Conservation (phyloP, 2,329 filamentous ascomycete species). For the Ceratocystis alfenasii region DNA sequence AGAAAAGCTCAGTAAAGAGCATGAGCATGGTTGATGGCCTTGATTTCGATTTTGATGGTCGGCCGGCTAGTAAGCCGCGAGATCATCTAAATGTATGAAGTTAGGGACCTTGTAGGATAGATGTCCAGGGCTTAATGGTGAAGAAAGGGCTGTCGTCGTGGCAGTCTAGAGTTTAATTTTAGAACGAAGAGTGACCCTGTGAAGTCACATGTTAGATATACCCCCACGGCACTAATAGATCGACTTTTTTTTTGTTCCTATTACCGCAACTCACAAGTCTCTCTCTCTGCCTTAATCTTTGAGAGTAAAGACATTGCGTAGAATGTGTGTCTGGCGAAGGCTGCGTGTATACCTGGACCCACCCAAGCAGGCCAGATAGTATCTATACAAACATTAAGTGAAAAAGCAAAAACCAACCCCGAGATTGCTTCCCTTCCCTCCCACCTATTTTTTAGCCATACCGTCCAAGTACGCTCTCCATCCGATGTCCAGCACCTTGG, state of each 20-base stretch:
- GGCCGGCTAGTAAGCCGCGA: constrained; percentile 14
- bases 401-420: not conserved
- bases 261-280: not conserved
- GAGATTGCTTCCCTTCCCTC: too few relatives aligned
- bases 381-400: constrained; percentile 5
- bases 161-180: not conserved
- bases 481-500: constrained; percentile 43
- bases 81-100: constrained; percentile 11
- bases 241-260: not conserved
- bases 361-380: not conserved
- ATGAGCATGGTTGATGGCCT: not conserved
- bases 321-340: not conserved
- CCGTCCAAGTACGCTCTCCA: constrained; percentile 42
- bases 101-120: not conserved
- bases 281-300: not conserved
- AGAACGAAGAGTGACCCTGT: not conserved
- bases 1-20: constrained; percentile 11
- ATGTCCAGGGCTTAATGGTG: not conserved
- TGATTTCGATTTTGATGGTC: constrained; percentile 12
- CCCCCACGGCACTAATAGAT: constrained; percentile 9
- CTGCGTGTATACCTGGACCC: not conserved
- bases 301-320: not conserved
- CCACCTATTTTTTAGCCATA: constrained; percentile 27
- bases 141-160: not conserved
- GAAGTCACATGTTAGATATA: constrained; percentile 6